Base-by-base conservation (phyloP, 2,329 filamentous ascomycete genomes). In the Xylaria sp. region DNA sequence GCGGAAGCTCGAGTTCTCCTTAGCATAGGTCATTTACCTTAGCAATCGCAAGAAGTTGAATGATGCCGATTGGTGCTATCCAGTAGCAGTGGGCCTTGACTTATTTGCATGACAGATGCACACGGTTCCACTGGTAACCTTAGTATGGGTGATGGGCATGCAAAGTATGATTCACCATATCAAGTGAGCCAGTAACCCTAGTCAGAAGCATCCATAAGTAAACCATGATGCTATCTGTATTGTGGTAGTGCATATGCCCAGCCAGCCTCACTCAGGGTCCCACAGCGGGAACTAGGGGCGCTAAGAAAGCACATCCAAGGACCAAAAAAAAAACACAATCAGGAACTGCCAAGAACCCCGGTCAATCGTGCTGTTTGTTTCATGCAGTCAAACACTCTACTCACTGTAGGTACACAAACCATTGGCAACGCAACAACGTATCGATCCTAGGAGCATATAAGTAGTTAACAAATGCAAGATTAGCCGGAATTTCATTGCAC, bases 211-310 rank as follows among this genome's bases (percentile, higher is more conserved):
- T 4, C 47, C 47, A 50, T 50, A 17, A 27, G 24, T 27, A 27
- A 50, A 24, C 7, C 47, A 42, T 50, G 47, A 65, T 53, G 50
- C 45, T 54, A 59, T 47, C 57, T 65, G 65, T 55, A 50, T 34
- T 65, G 56, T 57, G 48, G 42, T 64, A 66, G 58, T 54, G 58
- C 42, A 60, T 59, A 48, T 57, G 39, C 61, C 60, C 48, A 64
- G 67, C 63, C 68, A 71, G 68, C 70, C 68, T 70, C 70, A 64
- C 21, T 17, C 42, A 59, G 56, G 50, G 68, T 64, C 65, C 69
- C 70, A 71, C 70, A 71, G 68, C 70, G 70, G 70, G 68, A 71
- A 70, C 70, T 71, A 71, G 63, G 50, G 50, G 55, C 63, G 61
- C 68, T 67, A 66, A 34, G 56, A 39, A 58, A 56, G 27, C 47